phyloP scores from a whole-genome alignment of 1,284 basidiomycete species.

The Tilletiopsis washingtonensis region DNA sequence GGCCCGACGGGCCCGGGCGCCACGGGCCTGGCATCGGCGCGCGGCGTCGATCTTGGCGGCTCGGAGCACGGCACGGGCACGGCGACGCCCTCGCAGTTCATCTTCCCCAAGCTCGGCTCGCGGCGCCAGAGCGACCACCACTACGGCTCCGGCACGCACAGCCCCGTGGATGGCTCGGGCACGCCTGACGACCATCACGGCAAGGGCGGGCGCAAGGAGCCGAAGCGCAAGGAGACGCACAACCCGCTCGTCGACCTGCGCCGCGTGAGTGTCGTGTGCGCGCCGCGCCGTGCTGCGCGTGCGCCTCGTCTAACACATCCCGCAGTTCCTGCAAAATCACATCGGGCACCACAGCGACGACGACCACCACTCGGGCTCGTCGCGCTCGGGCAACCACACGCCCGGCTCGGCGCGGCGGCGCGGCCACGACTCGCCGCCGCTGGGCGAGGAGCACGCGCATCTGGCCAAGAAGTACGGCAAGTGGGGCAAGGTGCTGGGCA shows the following conservation, averaged over 20 bases:
- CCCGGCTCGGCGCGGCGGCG: constrained; percentile 20
- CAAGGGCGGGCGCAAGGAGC: neutral
- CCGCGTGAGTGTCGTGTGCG: constrained; percentile 5
- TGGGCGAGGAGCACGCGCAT: constrained; percentile 63
- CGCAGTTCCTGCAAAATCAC: constrained; percentile 34
- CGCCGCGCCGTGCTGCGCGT: neutral
- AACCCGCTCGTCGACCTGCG: constrained; percentile 33
- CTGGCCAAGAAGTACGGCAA: constrained; percentile 98
- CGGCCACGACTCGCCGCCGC: constrained; percentile 46
- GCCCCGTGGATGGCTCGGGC: neutral
- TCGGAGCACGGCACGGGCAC: constrained; percentile 1
- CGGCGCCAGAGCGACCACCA: constrained; percentile 13
- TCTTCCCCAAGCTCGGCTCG: constrained; percentile 41
- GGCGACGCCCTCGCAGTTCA: constrained; percentile 36
- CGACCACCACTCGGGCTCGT: constrained; percentile 11
- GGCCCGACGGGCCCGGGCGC: constrained; percentile 28
- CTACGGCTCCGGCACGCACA: neutral
- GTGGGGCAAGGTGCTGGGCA: constrained; percentile 91
- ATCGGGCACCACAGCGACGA: constrained; percentile 39
- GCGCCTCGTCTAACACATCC: neutral
- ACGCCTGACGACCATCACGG: neutral
- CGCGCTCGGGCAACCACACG: constrained; percentile 23
- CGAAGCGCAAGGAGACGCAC: constrained; percentile 27
- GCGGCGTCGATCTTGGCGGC: constrained; percentile 15
- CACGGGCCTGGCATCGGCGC: constrained; percentile 27